Base-by-base conservation (phyloP, 164 flowering plant genomes). In the Protea cynaroides region DNA sequence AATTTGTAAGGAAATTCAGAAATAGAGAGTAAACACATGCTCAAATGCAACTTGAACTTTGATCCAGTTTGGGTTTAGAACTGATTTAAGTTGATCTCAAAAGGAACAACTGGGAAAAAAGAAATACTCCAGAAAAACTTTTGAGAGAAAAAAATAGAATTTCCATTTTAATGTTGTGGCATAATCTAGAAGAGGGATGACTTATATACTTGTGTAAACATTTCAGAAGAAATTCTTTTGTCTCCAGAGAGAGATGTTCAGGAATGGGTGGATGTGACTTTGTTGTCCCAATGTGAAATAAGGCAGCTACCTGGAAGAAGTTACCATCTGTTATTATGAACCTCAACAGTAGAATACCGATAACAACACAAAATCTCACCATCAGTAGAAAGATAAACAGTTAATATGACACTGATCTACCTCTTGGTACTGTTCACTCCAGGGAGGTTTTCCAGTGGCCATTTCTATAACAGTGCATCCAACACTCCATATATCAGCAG, bases 401-500 rank as follows among this genome's bases (percentile, higher is more conserved):
- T n/a, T 14, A 18, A 62, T 19, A 51, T 49, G 52, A 49, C 19
- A 49, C 17, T 24, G 55, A 8, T 46, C 23, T 70, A 88, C 99
- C 96, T 90, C 97, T 73, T 89, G 92, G 76, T 84, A 90, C 70
- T 90, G 91, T 69, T 91, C 86, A 78, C 99, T 92, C 97, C 97
- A 95, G 58, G 99, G 99, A 74, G 97, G 96, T 71, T 90, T 95
- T 75, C 99, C 99, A 47, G 99, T 95, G 25, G 97, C 97, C 99
- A 95, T 95, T 77, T 95, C 99, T 65, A 95, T 95, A 8, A 95
- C 82, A 50, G 99, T 95, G 73, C 99, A 95, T 63, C 99, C 99
- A 74, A 95, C 97, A 75, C 99, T 95, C 99, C 99, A 95, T 73
- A 95, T 88, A 73, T 95, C 99, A 69, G 99, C 99, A 71, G 97